Conservation (phyloP, 2,329 filamentous ascomycete genomes). For the Paecilomyces variotii region DNA sequence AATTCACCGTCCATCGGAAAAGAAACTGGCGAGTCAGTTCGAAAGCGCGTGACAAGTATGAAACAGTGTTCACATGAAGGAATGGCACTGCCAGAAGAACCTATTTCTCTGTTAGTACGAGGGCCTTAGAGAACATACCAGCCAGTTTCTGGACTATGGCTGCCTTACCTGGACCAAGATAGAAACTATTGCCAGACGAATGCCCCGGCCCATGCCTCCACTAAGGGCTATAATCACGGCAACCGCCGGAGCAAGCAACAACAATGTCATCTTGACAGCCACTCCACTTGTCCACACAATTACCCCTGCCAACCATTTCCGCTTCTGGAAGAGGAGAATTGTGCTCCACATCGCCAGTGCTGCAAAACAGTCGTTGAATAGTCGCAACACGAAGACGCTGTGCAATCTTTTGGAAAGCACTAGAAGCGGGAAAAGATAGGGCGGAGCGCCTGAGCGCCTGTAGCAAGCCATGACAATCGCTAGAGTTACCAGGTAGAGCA, state of each 20-base stretch:
- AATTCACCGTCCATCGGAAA: conserved; percentile 99
- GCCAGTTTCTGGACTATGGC: background rate
- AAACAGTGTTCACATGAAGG: conserved; percentile 50
- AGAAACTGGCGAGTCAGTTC: conserved; percentile 86
- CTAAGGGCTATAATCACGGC: conserved; percentile 68
- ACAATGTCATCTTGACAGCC: conserved; percentile 89
- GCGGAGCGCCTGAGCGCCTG: conserved; percentile 47
- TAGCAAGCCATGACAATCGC: conserved; percentile 78
- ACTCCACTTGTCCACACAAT: conserved; percentile 69
- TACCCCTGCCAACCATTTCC: conserved; percentile 64
- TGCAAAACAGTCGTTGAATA: conserved; percentile 95
- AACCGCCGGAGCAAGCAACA: conserved; percentile 75
- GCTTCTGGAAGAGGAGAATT: conserved; percentile 69
- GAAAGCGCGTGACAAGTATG: conserved; percentile 77
- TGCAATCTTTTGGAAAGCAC: conserved; percentile 87
- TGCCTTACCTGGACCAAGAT: conserved; percentile 65
- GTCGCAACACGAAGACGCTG: conserved; percentile 82
- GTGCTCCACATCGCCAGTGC: conserved; percentile 73
- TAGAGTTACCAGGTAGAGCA: conserved; percentile 69
- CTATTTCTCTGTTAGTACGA: conserved; percentile 22
- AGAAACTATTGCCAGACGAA: conserved; percentile 65
- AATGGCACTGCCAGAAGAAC: conserved; percentile 59
- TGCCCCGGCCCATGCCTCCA: conserved; percentile 55
- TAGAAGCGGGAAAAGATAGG: conserved; percentile 78
- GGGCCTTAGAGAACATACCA: conserved; percentile 1